Conservation (phyloP, 345 rosid species). For the Schrenkiella parvula region DNA sequence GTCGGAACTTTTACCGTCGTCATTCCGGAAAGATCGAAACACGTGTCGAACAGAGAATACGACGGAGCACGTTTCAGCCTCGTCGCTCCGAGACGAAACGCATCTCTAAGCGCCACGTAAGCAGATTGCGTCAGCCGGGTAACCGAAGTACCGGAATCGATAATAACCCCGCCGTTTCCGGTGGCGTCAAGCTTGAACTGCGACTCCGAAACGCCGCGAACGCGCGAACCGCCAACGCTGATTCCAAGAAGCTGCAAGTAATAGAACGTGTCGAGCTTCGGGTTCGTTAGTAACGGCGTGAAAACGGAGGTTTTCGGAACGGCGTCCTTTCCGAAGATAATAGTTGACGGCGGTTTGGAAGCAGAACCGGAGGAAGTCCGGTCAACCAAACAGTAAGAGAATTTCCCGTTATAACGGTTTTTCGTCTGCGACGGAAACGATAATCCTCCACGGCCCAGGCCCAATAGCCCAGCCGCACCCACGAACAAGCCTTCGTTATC, state of each 20-base stretch:
- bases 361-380: slow-evolving; percentile 54
- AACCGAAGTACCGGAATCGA: slow-evolving; percentile 85
- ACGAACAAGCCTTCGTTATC: slow-evolving; percentile 88
- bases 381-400: slow-evolving; percentile 88
- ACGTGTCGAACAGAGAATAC: slow-evolving; percentile 72
- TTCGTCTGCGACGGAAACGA: slow-evolving; percentile 84
- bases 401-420: slow-evolving; percentile 62
- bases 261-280: slow-evolving; percentile 86
- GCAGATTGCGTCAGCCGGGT: slow-evolving; percentile 66
- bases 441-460: slow-evolving; percentile 82
- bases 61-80: slow-evolving; percentile 48
- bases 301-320: slow-evolving; percentile 56
- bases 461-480: slow-evolving; percentile 87
- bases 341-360: slow-evolving; percentile 58
- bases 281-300: slow-evolving; percentile 71
- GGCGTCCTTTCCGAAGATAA: slow-evolving; percentile 72
- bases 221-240: slow-evolving; percentile 84
- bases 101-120: slow-evolving; percentile 56
- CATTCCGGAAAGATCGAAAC: slow-evolving; percentile 64
- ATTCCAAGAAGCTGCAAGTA: slow-evolving; percentile 73
- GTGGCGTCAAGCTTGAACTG: slow-evolving; percentile 60
- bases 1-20: slow-evolving; percentile 72
- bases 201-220: slow-evolving; percentile 57
- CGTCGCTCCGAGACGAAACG: slow-evolving; percentile 48
- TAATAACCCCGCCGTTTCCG: slow-evolving; percentile 83